A percentile compares a stretch with the other conserved stretches of the same genome.
Conservation (phyloP, 805 yeast genomes). For the Starmera pachycereana region DNA sequence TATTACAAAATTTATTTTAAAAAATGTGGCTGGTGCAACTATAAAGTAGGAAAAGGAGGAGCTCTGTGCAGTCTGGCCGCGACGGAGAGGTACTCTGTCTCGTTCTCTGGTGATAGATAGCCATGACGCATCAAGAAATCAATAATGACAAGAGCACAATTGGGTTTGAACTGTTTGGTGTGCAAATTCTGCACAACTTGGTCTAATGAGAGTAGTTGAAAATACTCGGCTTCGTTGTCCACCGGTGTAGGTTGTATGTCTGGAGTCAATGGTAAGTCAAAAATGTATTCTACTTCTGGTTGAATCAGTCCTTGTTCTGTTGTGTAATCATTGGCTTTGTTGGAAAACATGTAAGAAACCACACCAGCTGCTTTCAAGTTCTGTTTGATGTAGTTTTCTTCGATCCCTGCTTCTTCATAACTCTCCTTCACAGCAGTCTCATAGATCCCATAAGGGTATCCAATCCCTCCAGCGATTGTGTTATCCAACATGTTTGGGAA, state of each 20-base stretch:
- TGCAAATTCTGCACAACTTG: conserved; percentile 43
- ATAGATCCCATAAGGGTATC: conserved; percentile 60
- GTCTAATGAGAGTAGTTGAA: conserved; percentile 48
- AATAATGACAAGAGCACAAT: conserved; percentile 68
- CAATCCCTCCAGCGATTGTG: conserved; percentile 92
- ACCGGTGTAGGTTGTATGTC: conserved; percentile 43
- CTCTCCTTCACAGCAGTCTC: conserved; percentile 85
- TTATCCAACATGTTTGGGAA: conserved; percentile 89
- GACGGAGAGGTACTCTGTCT: conserved; percentile 56
- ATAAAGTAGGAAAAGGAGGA: conserved; percentile 50
- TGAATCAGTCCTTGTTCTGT: conserved; percentile 54
- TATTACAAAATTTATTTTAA: no score
- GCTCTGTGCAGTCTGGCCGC: conserved; percentile 51
- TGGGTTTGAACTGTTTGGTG: conserved; percentile 73
- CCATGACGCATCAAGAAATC: conserved; percentile 91
- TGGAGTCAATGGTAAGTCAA: conserved; percentile 50
- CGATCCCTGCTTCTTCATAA: conserved; percentile 83
- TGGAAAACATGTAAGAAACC: conserved; percentile 52
- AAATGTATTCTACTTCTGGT: conserved; percentile 81
- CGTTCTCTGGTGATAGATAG: conserved; percentile 49
- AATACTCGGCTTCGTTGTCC: conserved; percentile 72
- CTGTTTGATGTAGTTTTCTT: conserved; percentile 34
- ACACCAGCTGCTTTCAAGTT: conserved; percentile 48
- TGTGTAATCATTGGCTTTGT: conserved; percentile 22
- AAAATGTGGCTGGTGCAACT: no score